Conservation (phyloP, 2,329 filamentous ascomycete species). For the Pseudogymnoascus sp. region DNA sequence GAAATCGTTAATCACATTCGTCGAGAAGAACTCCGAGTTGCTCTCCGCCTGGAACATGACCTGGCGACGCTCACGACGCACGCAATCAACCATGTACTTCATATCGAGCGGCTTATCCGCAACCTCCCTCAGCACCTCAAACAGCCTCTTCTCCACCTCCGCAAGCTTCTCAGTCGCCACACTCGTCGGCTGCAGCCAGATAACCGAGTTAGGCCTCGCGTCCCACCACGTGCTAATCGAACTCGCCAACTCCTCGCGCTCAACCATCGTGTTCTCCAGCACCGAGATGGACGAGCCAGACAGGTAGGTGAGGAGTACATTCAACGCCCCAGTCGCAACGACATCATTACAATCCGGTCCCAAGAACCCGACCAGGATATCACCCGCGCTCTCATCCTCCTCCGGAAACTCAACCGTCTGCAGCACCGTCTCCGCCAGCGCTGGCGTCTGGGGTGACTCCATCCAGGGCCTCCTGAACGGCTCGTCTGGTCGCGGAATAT, state of each 20-base stretch:
- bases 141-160: constrained; percentile 76
- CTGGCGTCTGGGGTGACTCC: constrained; percentile 71
- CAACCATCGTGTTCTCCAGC: constrained; percentile 84
- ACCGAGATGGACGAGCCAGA: constrained; percentile 90
- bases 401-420: constrained; percentile 88
- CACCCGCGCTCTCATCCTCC: constrained; percentile 88
- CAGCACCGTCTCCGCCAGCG: constrained; percentile 63
- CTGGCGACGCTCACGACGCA: constrained; percentile 72
- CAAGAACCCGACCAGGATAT: constrained; percentile 78
- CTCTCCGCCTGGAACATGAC: constrained; percentile 78
- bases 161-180: constrained; percentile 81
- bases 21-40: constrained; percentile 72
- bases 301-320: constrained; percentile 76
- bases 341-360: constrained; percentile 74
- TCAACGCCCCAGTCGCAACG: constrained; percentile 62
- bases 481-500: constrained; percentile 66
- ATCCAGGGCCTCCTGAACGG: constrained; percentile 77
- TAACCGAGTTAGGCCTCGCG: constrained; percentile 69
- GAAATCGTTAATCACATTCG: constrained; percentile 84
- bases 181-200: constrained; percentile 78
- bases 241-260: constrained; percentile 86
- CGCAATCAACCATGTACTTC: constrained; percentile 81
- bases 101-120: constrained; percentile 77
- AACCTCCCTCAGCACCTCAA: constrained; percentile 75
- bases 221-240: constrained; percentile 76